phyloP scores from a whole-genome alignment of 2,329 filamentous ascomycete genomes.

The Diaporthe sp. region DNA sequence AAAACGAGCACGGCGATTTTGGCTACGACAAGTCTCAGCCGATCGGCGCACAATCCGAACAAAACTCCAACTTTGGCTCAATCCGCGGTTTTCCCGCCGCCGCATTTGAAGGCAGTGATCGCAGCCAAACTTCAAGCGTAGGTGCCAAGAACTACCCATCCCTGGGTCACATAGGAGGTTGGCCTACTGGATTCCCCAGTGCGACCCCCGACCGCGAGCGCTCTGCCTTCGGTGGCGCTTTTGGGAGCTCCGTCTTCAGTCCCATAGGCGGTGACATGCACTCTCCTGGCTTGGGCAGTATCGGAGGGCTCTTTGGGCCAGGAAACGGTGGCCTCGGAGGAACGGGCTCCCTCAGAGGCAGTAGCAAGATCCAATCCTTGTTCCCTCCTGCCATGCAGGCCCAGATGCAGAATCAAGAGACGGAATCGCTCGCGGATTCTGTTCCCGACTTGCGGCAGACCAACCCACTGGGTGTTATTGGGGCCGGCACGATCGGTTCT shows the following conservation, averaged over 20 bases:
- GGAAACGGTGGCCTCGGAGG: slow-evolving; percentile 63
- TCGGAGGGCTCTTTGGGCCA: slow-evolving; percentile 78
- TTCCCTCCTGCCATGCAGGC: slow-evolving; percentile 93
- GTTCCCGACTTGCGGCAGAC: slow-evolving; percentile 69
- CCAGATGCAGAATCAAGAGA: slow-evolving; percentile 82
- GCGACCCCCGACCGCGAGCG: slow-evolving; percentile 76
- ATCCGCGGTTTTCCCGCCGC: slow-evolving; percentile 61
- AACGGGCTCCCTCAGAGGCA: slow-evolving; percentile 76
- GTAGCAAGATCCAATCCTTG: slow-evolving; percentile 85
- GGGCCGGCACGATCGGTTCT: slow-evolving; percentile 67
- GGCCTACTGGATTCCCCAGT: slow-evolving; percentile 66
- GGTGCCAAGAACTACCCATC: slow-evolving; percentile 79
- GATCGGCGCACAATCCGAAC: slow-evolving; percentile 51
- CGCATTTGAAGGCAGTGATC: slow-evolving; percentile 79
- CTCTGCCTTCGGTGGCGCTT: slow-evolving; percentile 64
- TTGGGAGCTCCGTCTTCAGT: slow-evolving; percentile 85
- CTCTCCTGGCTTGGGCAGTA: slow-evolving; percentile 75
- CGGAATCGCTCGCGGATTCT: slow-evolving; percentile 67
- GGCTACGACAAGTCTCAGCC: slow-evolving; percentile 64
- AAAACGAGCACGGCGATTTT: slow-evolving; percentile 60
- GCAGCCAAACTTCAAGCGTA: slow-evolving; percentile 92
- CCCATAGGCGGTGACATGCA: slow-evolving; percentile 78
- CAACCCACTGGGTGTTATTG: slow-evolving; percentile 75
- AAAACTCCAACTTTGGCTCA: slow-evolving; percentile 62
- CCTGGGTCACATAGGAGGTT: slow-evolving; percentile 71